These are phyloP conservation scores for Ogataea nitratoaversa DNA, from an alignment of 805 yeast genomes.

Conservation along the genomic window DNA sequence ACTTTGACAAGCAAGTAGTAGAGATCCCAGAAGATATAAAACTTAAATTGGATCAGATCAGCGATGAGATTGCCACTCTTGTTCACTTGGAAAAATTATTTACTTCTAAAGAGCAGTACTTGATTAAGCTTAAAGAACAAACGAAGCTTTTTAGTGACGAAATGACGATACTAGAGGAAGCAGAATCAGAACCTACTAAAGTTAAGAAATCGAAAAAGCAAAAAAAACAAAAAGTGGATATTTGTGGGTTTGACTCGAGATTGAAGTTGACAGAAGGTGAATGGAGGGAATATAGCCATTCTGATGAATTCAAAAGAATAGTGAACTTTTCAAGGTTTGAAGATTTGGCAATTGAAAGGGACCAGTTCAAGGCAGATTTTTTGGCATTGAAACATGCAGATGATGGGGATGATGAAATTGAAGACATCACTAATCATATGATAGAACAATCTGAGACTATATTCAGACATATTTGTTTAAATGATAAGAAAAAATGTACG, in stretches of 20 bases:
- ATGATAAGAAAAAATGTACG: constrained; percentile 52
- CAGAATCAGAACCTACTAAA: constrained; percentile 6
- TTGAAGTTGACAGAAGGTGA: constrained; percentile 15
- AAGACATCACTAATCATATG: constrained; percentile 12
- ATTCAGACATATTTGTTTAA: constrained; percentile 37
- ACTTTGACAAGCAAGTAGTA: constrained; percentile 21
- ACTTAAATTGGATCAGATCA: constrained; percentile 17
- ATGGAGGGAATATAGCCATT: constrained; percentile 20
- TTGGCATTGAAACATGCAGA: constrained; percentile 3
- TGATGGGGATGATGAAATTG: constrained; percentile 5
- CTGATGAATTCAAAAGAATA: constrained; percentile 10
- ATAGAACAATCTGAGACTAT: constrained; percentile 2
- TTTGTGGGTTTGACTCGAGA: constrained; percentile 47
- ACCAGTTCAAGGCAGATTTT: constrained; percentile 13
- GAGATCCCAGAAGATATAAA: constrained; percentile 4
- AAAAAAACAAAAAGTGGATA: constrained; percentile 33
- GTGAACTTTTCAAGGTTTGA: constrained; percentile 6
- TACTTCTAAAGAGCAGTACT: constrained; percentile 17
- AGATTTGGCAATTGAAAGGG: constrained; percentile 8
- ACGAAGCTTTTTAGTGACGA: constrained; percentile 36
- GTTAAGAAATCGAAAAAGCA: constrained; percentile 16
- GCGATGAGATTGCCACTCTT: constrained; percentile 15
- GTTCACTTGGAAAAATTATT: constrained; percentile 11
- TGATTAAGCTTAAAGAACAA: constrained; percentile 33
- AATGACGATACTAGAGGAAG: constrained; percentile 16